phyloP scores from a whole-genome alignment of 1,284 basidiomycete species.

The Microbotryum scabiosae region DNA sequence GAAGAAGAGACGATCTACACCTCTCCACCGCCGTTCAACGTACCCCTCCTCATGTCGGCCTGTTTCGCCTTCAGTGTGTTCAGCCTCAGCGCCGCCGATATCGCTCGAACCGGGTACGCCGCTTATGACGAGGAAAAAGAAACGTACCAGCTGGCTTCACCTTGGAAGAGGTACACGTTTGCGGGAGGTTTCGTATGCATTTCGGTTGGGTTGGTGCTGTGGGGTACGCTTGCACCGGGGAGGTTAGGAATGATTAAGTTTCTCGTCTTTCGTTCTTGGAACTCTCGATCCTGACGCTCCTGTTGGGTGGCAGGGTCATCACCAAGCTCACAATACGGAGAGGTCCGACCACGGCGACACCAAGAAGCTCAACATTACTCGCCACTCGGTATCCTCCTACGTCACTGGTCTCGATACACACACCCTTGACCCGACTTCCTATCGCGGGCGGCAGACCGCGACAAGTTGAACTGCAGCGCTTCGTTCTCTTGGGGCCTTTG shows the following conservation, averaged over 20 bases:
- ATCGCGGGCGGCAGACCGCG: slow-evolving; percentile 8
- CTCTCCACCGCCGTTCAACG: slow-evolving; percentile 16
- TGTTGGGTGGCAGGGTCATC: slow-evolving; percentile 4
- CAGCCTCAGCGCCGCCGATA: slow-evolving; percentile 16
- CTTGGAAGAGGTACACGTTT: slow-evolving; percentile 24
- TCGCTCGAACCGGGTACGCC: slow-evolving; percentile 20
- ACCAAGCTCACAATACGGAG: slow-evolving; percentile 21
- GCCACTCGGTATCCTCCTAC: slow-evolving; percentile 16
- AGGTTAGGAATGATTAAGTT: background rate
- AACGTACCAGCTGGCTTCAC: slow-evolving; percentile 15
- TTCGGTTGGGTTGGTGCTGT: slow-evolving; percentile 5
- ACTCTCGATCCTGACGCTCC: background rate
- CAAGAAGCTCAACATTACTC: no score
- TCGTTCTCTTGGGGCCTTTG: slow-evolving; percentile 21
- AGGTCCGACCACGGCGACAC: background rate
- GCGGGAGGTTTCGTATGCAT: slow-evolving; percentile 7
- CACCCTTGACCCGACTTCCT: slow-evolving; percentile 9
- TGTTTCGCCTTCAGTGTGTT: slow-evolving; percentile 19
- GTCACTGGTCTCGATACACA: slow-evolving; percentile 13
- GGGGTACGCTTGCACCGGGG: slow-evolving; percentile 17
- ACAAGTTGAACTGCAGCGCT: slow-evolving; percentile 1
- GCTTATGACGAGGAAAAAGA: slow-evolving; percentile 19
- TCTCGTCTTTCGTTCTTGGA: background rate
- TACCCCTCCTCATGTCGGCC: slow-evolving; percentile 19
- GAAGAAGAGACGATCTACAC: slow-evolving; percentile 22